phyloP scores from a whole-genome alignment of 257 asterid species.

The Agastache rugosa region DNA sequence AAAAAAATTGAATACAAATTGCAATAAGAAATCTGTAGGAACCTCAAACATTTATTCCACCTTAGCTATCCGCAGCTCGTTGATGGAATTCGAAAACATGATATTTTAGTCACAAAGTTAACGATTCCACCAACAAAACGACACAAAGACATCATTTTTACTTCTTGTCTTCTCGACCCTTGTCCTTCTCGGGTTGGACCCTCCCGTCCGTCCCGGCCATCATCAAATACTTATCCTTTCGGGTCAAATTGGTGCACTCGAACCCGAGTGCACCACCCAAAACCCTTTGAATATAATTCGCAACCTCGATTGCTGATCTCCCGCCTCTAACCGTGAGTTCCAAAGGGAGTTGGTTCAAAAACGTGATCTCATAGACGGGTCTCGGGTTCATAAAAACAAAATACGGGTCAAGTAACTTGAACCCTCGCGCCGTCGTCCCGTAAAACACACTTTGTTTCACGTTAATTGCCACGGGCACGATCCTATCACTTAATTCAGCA shows the following conservation, averaged over 20 bases:
- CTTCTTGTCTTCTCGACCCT: constrained; percentile 33
- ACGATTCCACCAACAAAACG: background rate
- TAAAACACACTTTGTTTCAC: constrained; percentile 71
- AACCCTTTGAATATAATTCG: constrained; percentile 75
- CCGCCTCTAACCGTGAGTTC: constrained; percentile 69
- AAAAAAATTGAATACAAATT: constrained; percentile 1
- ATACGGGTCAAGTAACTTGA: constrained; percentile 74
- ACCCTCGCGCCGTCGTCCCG: constrained; percentile 81
- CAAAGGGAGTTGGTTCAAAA: constrained; percentile 65
- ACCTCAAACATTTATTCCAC: background rate
- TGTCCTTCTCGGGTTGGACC: constrained; percentile 45
- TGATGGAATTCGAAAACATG: background rate
- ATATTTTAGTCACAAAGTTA: background rate
- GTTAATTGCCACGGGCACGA: constrained; percentile 84
- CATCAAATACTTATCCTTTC: constrained; percentile 78
- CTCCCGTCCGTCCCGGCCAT: constrained; percentile 93
- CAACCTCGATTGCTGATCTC: constrained; percentile 77
- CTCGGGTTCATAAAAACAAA: constrained; percentile 92
- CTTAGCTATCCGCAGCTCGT: background rate
- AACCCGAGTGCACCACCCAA: constrained; percentile 78
- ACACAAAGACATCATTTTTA: background rate
- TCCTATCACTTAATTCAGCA: constrained; percentile 82
- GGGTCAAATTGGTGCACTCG: constrained; percentile 83
- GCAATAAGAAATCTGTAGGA: background rate
- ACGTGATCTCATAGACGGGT: constrained; percentile 81